Evolutionary conservation across 352 stramenopile genomes (phyloP).

Genomic region (Pythium sp.): DNA sequence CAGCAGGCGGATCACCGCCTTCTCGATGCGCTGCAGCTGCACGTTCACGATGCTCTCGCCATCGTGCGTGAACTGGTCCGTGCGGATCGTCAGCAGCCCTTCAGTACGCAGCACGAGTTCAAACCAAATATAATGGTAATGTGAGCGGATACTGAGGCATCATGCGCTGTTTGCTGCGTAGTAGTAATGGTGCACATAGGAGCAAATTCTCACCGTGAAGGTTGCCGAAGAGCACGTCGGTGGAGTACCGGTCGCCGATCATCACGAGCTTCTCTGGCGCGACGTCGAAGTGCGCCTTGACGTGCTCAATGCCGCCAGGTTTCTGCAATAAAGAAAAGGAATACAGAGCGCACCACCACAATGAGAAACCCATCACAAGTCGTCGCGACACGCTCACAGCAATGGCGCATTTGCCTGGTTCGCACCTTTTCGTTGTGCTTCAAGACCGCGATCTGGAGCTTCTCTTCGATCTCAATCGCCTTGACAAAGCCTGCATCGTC

Average conservation of each 20-base stretch:
- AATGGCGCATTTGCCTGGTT: not conserved
- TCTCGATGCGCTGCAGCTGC: constrained; percentile 71
- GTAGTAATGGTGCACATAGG: not conserved
- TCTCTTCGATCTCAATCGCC: constrained; percentile 76
- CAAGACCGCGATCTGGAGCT: constrained; percentile 85
- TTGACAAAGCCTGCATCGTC: constrained; percentile 88
- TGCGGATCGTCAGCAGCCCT: constrained; percentile 96
- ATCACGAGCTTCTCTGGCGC: constrained; percentile 89
- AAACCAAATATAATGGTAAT: not conserved
- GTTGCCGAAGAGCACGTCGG: constrained; percentile 97
- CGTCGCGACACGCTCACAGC: not conserved
- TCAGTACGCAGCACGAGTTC: not conserved
- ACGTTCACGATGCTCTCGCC: constrained; percentile 67
- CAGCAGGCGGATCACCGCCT: constrained; percentile 50
- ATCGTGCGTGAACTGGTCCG: constrained; percentile 71
- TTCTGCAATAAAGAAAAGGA: constrained; percentile 51
- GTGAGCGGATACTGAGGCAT: not conserved
- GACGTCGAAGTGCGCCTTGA: constrained; percentile 83
- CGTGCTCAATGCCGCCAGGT: constrained; percentile 86
- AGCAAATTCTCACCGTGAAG: constrained; percentile 63
- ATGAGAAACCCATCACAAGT: not conserved
- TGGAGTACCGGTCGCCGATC: constrained; percentile 96
- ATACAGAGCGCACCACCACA: not conserved
- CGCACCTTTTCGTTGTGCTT: constrained; percentile 88
- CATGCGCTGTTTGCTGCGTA: too few species aligned